phyloP scores from a whole-genome alignment of 306 rosid genomes.

The Urtica urens region DNA sequence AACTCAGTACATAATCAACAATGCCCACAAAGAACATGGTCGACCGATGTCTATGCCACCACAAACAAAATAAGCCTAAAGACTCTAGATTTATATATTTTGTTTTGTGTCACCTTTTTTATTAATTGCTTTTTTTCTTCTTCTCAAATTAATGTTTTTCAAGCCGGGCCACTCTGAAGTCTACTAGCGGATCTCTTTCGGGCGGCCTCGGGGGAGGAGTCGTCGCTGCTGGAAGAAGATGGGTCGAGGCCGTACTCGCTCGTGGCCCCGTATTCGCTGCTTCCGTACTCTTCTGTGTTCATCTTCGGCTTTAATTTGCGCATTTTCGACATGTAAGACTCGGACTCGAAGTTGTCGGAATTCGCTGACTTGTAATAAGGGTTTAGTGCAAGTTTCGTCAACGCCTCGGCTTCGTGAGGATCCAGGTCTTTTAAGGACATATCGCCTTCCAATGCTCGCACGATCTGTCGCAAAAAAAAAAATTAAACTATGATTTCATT shows the following conservation, averaged over 20 bases:
- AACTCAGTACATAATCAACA: too few relatives aligned
- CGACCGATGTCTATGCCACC: too few relatives aligned
- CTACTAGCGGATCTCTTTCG: slow-evolving; percentile 3
- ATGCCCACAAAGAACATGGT: too few relatives aligned
- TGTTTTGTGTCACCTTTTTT: not conserved
- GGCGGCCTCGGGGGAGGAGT: slow-evolving; percentile 12
- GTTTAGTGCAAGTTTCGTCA: slow-evolving; percentile 40
- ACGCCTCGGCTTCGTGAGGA: slow-evolving; percentile 19
- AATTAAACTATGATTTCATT: too few relatives aligned
- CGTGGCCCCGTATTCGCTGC: slow-evolving; percentile 53
- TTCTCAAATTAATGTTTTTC: not conserved
- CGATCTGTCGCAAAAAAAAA: slow-evolving; percentile 33
- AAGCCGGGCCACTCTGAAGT: slow-evolving; percentile 5
- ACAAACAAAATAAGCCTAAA: too few relatives aligned
- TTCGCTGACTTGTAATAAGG: slow-evolving; percentile 6
- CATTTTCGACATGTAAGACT: slow-evolving; percentile 47
- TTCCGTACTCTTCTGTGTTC: slow-evolving; percentile 9
- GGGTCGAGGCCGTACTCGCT: slow-evolving; percentile 61
- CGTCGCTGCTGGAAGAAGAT: slow-evolving; percentile 54
- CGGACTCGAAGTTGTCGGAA: slow-evolving; percentile 25
- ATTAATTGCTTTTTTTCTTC: not conserved
- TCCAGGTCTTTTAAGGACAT: slow-evolving; percentile 47
- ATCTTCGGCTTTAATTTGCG: slow-evolving; percentile 35
- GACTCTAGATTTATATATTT: too few relatives aligned
- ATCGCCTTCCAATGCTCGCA: slow-evolving; percentile 73